phyloP scores from a whole-genome alignment of 2,329 filamentous ascomycete genomes.

The Exophiala xenobiotica region DNA sequence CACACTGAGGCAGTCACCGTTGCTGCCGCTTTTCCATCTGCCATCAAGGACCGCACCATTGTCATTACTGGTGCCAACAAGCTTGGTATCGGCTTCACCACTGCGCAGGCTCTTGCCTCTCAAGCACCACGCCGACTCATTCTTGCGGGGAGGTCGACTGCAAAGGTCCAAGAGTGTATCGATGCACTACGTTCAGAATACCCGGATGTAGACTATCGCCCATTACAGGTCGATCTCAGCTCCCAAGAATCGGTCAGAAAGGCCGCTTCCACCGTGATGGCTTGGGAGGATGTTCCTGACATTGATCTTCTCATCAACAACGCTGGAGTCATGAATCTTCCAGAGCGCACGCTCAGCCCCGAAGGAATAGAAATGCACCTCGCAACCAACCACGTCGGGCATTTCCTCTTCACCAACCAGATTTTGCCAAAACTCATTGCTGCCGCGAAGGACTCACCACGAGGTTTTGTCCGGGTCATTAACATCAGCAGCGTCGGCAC shows the following conservation, averaged over 20 bases:
- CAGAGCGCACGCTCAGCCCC: conserved; percentile 26
- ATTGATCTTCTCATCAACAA: conserved; percentile 44
- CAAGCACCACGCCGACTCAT: conserved; percentile 22
- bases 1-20: conserved; percentile 17
- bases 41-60: conserved; percentile 25
- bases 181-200: conserved; percentile 10
- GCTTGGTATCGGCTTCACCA: conserved; percentile 21
- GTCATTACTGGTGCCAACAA: conserved; percentile 27
- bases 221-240: conserved; percentile 39
- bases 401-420: conserved; percentile 43
- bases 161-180: conserved; percentile 25
- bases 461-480: conserved; percentile 30
- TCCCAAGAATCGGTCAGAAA: conserved; percentile 35
- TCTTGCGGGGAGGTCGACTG: conserved; percentile 19
- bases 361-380: conserved; percentile 43
- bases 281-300: conserved; percentile 17
- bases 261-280: conserved; percentile 36
- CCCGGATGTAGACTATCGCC: conserved; percentile 30
- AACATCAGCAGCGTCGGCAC: conserved; percentile 34
- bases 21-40: conserved; percentile 18
- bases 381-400: conserved; percentile 41
- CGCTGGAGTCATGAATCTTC: conserved; percentile 41
- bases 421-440: conserved; percentile 38
- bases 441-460: conserved; percentile 27
- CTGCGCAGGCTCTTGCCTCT: conserved; percentile 23